phyloP scores from a whole-genome alignment of 1,284 basidiomycete species.

The Malassezia obtusa region DNA sequence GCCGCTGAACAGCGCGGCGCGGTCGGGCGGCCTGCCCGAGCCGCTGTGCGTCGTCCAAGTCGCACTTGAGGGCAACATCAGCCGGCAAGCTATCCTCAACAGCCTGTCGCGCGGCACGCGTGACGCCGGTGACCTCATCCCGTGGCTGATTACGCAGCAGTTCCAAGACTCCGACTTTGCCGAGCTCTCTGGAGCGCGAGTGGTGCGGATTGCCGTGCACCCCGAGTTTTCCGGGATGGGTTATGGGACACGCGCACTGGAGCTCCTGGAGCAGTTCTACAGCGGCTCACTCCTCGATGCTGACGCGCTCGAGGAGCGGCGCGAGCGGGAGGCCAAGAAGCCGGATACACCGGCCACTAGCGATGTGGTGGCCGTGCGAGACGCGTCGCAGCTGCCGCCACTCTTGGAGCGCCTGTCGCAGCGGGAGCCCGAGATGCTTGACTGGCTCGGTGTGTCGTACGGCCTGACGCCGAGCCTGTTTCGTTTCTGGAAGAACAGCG shows the following conservation, averaged over 20 bases:
- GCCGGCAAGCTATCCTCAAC: slow-evolving; percentile 74
- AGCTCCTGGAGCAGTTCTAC: slow-evolving; percentile 80
- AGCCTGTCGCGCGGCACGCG: slow-evolving; percentile 67
- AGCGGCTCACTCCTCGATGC: slow-evolving; percentile 75
- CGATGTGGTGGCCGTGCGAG: slow-evolving; percentile 57
- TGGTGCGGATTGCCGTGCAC: slow-evolving; percentile 93
- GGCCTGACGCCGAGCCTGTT: slow-evolving; percentile 81
- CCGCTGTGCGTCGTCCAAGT: slow-evolving; percentile 83
- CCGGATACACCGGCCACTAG: neutral
- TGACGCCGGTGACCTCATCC: slow-evolving; percentile 92
- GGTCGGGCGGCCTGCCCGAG: slow-evolving; percentile 31
- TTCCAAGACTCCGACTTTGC: slow-evolving; percentile 96
- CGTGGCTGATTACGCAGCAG: slow-evolving; percentile 89
- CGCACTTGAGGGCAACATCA: slow-evolving; percentile 88
- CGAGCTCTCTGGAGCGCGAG: slow-evolving; percentile 70
- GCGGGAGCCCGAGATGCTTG: slow-evolving; percentile 76
- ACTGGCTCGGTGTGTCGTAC: slow-evolving; percentile 94
- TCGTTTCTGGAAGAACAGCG: slow-evolving; percentile 91
- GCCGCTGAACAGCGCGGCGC: slow-evolving; percentile 46
- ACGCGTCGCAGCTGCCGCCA: slow-evolving; percentile 75
- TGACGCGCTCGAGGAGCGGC: slow-evolving; percentile 22
- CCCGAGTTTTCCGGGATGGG: slow-evolving; percentile 91
- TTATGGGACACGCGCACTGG: slow-evolving; percentile 82
- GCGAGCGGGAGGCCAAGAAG: neutral
- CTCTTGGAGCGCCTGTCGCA: slow-evolving; percentile 83